Evolutionary conservation across 2,329 filamentous ascomycete species (phyloP).

Genomic region (Beauveria pseudobassiana): DNA sequence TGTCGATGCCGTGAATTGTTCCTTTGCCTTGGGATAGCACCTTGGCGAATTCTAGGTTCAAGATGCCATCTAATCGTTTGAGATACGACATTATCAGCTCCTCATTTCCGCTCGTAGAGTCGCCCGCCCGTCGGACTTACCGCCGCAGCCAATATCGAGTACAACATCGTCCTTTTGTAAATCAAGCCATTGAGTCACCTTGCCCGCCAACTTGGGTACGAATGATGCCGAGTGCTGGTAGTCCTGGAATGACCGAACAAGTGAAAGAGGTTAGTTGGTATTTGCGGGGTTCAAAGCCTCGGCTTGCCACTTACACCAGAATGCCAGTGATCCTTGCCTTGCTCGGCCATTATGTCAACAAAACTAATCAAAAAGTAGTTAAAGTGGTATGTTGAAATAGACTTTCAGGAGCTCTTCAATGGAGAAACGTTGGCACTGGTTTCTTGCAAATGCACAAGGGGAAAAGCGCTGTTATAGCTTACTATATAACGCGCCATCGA

Average conservation of each 20-base stretch:
- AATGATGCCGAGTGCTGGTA: constrained; percentile 57
- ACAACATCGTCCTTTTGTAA: constrained; percentile 50
- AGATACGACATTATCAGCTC: background rate
- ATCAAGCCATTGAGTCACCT: constrained; percentile 51
- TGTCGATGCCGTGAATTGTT: constrained; percentile 49
- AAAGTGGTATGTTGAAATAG: background rate
- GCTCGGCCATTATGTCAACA: constrained; percentile 12
- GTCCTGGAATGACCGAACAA: constrained; percentile 28
- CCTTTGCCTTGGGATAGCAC: constrained; percentile 38
- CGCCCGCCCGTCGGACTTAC: constrained; percentile 25
- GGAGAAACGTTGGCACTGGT: background rate
- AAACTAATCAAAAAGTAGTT: background rate
- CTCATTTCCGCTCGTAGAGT: background rate
- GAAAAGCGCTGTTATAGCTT: background rate
- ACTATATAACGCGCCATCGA: background rate
- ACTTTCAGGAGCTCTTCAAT: background rate
- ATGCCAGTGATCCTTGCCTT: constrained; percentile 22
- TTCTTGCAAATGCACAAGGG: background rate
- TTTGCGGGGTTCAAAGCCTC: background rate
- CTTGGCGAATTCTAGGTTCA: constrained; percentile 46
- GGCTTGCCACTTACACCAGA: constrained; percentile 17
- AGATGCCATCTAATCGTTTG: constrained; percentile 43
- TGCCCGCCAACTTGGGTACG: constrained; percentile 53
- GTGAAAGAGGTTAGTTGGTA: constrained; percentile 11
- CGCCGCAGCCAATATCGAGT: constrained; percentile 58